phyloP scores from a whole-genome alignment of 306 rosid genomes.

The Hippophae gyantsensis region DNA sequence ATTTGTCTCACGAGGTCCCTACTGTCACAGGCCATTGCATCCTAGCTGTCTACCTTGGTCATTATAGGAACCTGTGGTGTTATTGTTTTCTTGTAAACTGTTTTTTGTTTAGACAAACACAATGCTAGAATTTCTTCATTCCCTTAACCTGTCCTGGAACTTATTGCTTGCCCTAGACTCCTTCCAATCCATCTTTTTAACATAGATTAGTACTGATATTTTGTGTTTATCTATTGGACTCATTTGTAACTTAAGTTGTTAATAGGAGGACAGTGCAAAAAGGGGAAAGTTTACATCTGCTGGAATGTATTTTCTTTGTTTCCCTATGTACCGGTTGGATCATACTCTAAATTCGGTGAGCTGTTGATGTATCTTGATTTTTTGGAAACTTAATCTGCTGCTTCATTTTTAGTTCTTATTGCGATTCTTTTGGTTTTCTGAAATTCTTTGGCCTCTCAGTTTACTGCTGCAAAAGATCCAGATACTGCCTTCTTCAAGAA shows the following conservation, averaged over 20 bases:
- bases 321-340: conserved; percentile 90
- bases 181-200: neutral
- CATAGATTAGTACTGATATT: conserved; percentile 7
- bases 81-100: too few species aligned
- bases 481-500: conserved; percentile 87
- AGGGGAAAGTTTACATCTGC: conserved; percentile 83
- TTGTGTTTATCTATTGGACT: conserved; percentile 14
- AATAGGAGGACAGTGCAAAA: conserved; percentile 85
- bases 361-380: conserved; percentile 4
- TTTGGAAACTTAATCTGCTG: neutral
- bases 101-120: too few species aligned
- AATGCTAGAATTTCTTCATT: too few species aligned
- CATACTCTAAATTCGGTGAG: conserved; percentile 76
- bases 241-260: conserved; percentile 11
- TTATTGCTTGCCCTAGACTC: neutral
- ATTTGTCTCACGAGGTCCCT: too few species aligned
- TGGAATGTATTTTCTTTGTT: conserved; percentile 97
- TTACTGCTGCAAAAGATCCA: conserved; percentile 89
- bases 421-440: conserved; percentile 19
- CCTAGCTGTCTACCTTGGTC: too few species aligned
- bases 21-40: too few species aligned
- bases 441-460: conserved; percentile 31
- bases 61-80: too few species aligned
- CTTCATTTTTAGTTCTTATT: neutral
- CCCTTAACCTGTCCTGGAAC: neutral